These are phyloP conservation scores for Rhodomyrtus tomentosa DNA, from an alignment of 345 rosid genomes.

Conservation along the genomic window DNA sequence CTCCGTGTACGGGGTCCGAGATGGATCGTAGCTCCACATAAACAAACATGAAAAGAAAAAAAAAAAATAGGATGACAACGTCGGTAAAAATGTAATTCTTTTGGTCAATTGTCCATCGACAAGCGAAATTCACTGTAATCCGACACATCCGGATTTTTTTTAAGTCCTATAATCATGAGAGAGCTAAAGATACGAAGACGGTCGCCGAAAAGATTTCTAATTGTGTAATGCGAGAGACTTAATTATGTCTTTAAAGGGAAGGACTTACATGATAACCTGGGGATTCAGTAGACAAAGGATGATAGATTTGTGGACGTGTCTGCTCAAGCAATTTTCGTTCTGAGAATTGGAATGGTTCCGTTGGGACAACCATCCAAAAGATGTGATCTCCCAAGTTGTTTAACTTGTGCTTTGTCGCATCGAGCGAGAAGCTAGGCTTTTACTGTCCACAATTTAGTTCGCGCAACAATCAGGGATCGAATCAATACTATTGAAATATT, in stretches of 20 bases:
- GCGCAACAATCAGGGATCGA: background rate
- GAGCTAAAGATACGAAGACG: no score
- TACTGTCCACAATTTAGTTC: background rate
- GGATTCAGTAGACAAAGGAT: background rate
- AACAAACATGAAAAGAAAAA: background rate
- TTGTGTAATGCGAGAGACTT: background rate
- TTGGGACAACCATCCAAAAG: background rate
- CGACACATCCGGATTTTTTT: background rate
- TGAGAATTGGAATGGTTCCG: background rate
- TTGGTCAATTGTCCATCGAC: background rate
- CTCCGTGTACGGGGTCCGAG: background rate
- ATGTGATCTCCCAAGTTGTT: background rate
- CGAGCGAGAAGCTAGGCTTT: background rate
- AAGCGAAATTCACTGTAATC: background rate
- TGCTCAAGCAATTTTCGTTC: background rate
- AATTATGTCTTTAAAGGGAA: background rate
- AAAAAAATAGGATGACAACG: background rate
- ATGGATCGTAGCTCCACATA: background rate
- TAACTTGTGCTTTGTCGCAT: background rate
- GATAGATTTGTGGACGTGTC: background rate
- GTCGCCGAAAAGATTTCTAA: no score
- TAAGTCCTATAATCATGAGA: no score
- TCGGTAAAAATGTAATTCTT: background rate
- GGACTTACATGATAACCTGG: background rate
- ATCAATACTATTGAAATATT: background rate